A percentile compares a stretch with the other conserved stretches of the same genome.
Evolutionary conservation across 2,329 filamentous ascomycete genomes (phyloP).

Genomic region (Thielaviopsis ethacetica): DNA sequence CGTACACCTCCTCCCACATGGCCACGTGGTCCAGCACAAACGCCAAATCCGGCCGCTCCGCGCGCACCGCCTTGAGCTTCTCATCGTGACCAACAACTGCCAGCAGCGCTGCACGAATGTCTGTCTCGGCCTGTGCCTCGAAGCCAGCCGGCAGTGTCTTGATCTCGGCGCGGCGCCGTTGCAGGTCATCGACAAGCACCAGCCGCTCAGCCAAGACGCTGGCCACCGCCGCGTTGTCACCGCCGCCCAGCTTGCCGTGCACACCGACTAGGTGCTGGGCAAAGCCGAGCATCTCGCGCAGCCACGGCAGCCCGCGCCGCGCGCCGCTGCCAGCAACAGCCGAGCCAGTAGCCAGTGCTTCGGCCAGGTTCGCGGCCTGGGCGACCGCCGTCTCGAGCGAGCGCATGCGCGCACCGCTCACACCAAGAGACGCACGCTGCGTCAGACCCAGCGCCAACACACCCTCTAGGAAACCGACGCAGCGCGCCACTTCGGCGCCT

Average conservation of each 20-base stretch:
- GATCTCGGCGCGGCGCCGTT: conserved; percentile 25
- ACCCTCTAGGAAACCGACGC: conserved; percentile 74
- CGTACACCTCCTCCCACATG: conserved; percentile 17
- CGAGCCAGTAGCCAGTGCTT: background rate
- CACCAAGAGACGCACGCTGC: conserved; percentile 34
- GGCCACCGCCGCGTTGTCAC: conserved; percentile 29
- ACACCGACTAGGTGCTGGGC: conserved; percentile 44
- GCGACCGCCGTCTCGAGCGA: conserved; percentile 1
- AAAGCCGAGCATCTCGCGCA: conserved; percentile 51
- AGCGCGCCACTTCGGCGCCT: conserved; percentile 59
- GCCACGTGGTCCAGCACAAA: conserved; percentile 56
- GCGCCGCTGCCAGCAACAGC: background rate
- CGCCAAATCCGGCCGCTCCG: conserved; percentile 36
- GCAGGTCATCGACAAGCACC: conserved; percentile 28
- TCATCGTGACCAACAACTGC: conserved; percentile 19
- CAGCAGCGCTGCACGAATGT: conserved; percentile 21
- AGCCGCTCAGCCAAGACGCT: conserved; percentile 34
- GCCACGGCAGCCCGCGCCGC: conserved; percentile 32
- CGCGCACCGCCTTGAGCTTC: conserved; percentile 25
- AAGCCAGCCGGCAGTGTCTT: conserved; percentile 36
- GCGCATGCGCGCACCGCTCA: conserved; percentile 10
- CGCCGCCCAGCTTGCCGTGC: conserved; percentile 47
- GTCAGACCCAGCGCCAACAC: conserved; percentile 49
- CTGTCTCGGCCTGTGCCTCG: conserved; percentile 22
- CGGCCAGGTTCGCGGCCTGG: conserved; percentile 1